Evolutionary conservation across 768 basidiomycete species (phyloP).

Genomic region (Suillus cothurnatus): DNA sequence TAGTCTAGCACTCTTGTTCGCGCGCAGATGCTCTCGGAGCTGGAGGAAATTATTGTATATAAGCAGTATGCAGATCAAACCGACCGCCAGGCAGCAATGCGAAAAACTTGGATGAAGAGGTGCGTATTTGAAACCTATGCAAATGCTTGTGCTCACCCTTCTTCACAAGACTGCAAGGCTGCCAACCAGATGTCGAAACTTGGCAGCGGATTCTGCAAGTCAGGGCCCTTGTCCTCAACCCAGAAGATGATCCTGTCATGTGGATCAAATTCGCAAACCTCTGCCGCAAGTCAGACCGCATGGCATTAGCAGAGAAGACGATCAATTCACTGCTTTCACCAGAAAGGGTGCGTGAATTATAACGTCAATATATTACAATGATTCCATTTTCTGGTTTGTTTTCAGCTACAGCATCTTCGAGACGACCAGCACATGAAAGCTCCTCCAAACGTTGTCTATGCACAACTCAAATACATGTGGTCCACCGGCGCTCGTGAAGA

Average conservation of each 20-base stretch:
- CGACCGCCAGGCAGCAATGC: conserved; percentile 86
- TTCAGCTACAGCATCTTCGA: conserved; percentile 47
- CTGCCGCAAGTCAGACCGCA: conserved; percentile 92
- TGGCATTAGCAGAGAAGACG: conserved; percentile 95
- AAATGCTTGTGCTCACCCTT: neutral
- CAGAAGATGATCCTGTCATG: conserved; percentile 93
- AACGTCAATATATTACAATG: no score
- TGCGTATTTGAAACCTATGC: conserved; percentile 31
- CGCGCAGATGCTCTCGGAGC: conserved; percentile 96
- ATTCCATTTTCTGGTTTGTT: neutral
- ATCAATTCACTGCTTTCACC: conserved; percentile 88
- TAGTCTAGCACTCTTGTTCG: conserved; percentile 84
- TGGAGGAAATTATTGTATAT: conserved; percentile 96
- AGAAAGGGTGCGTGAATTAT: conserved; percentile 51
- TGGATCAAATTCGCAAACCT: conserved; percentile 99
- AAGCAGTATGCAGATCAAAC: conserved; percentile 94
- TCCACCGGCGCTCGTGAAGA: conserved; percentile 78
- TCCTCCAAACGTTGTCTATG: conserved; percentile 94
- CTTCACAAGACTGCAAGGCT: conserved; percentile 76
- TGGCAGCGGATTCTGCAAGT: conserved; percentile 99
- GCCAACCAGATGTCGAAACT: conserved; percentile 97
- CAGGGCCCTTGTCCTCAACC: conserved; percentile 87
- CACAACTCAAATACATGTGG: conserved; percentile 96
- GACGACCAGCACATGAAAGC: conserved; percentile 66
- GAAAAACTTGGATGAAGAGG: conserved; percentile 98